Conservation (phyloP, 192 early-diverging fungal genomes). For the Globomyces pollinis-pini region DNA sequence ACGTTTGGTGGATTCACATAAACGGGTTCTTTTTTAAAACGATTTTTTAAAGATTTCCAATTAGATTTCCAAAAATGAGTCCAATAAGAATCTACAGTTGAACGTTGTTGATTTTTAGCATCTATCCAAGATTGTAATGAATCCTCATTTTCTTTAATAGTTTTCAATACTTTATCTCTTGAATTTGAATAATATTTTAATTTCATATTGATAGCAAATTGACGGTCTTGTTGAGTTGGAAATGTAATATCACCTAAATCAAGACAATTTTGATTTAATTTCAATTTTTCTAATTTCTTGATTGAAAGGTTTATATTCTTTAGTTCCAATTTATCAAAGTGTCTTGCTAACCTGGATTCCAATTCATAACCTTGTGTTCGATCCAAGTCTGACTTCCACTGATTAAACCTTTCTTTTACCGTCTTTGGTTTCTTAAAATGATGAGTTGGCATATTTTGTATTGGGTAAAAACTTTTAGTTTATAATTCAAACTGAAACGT, state of each 20-base stretch:
- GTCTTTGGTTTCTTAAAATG: not conserved
- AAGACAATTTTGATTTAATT: not conserved
- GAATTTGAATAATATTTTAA: not conserved
- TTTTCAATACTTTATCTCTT: not conserved
- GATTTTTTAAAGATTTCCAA: not conserved
- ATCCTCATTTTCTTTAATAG: not conserved
- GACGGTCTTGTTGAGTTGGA: not conserved
- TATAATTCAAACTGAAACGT: too few relatives aligned
- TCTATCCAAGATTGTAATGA: not conserved
- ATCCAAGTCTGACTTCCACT: constrained; percentile 7
- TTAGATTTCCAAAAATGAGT: not conserved
- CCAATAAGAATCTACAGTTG: too few relatives aligned
- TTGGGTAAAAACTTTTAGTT: too few relatives aligned
- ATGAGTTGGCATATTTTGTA: too few relatives aligned
- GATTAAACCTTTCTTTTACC: not conserved
- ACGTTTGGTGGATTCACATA: constrained; percentile 21
- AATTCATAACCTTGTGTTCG: constrained; percentile 2
- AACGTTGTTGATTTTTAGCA: too few relatives aligned
- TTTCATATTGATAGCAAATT: not conserved
- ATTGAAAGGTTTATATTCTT: not conserved
- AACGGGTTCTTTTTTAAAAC: not conserved
- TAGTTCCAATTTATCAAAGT: constrained; percentile 1
- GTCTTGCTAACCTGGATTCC: not conserved
- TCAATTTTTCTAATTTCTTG: not conserved
- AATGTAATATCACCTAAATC: not conserved